Evolutionary conservation across 2,329 filamentous ascomycete genomes (phyloP).

Genomic region (Pestalotiopsis fici): DNA sequence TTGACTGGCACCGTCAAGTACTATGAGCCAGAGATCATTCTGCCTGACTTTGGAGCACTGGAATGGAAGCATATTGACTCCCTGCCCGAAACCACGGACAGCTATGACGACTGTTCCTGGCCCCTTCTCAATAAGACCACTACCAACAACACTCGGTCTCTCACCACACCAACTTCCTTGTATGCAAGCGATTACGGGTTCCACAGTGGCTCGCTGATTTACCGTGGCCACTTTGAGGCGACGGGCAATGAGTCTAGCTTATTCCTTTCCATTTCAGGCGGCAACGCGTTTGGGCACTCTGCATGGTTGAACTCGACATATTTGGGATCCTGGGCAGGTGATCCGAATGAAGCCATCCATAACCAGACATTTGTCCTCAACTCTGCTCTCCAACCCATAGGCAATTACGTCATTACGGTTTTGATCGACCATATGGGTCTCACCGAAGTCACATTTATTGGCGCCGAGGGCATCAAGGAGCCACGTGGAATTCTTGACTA

Average conservation of each 20-base stretch:
- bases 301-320: slow-evolving; percentile 66
- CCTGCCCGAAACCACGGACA: background rate
- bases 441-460: slow-evolving; percentile 60
- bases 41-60: background rate
- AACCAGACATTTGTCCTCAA: slow-evolving; percentile 57
- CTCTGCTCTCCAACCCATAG: slow-evolving; percentile 50
- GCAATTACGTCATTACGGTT: slow-evolving; percentile 64
- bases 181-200: slow-evolving; percentile 78
- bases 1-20: background rate
- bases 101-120: background rate
- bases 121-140: slow-evolving; percentile 34
- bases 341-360: slow-evolving; percentile 37
- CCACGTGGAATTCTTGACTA: slow-evolving; percentile 66
- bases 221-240: slow-evolving; percentile 69
- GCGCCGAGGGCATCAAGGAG: slow-evolving; percentile 61
- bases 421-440: slow-evolving; percentile 74
- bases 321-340: slow-evolving; percentile 66
- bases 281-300: slow-evolving; percentile 65
- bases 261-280: slow-evolving; percentile 63
- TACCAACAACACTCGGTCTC: slow-evolving; percentile 56
- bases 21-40: background rate
- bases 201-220: slow-evolving; percentile 68
- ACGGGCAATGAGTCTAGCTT: slow-evolving; percentile 60
- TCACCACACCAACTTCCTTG: slow-evolving; percentile 66
- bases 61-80: slow-evolving; percentile 2